Evolutionary conservation across 257 asterid genomes (phyloP), one percentile per base, ranked within the genome.

Genomic region (Rauvolfia tetraphylla): DNA sequence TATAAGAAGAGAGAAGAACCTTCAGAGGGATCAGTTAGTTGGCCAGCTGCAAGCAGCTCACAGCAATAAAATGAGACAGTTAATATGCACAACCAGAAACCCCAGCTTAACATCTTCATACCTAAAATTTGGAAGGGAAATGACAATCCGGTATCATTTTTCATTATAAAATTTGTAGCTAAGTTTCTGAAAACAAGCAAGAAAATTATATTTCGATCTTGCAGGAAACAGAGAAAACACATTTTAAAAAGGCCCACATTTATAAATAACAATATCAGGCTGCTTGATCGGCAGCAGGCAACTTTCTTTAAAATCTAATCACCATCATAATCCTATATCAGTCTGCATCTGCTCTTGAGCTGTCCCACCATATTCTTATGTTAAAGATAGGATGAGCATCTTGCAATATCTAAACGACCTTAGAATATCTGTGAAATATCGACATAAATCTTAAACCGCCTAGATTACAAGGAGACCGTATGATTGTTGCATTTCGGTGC

Each of bases 21-120:
- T 72, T 78, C 74, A 18, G 81, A 63, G 51, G 81, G 81, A 63
- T 72, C 69, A 78, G 81, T 72, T n/a, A 17, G 59, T 44, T 25
- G 82, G 33, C 41, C 70, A 65, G 58, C 48, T 9, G 56, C 59
- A 9, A 57, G 70, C 58, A 69, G 70, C 7, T 22, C 7, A 25
- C 67, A 38, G 73, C 62, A 67, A 56, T 49, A 73, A 59, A 66
- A 66, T n/a, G 59, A 78, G 57, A 78, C 58, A 65, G 82, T 78
- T 65, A 65, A 63, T n/a, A 33, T 72, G 65, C 66, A 72, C 31
- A 72, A 51, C 62, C 76, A 72, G 33, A 72, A 53, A 25, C 29
- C 34, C 62, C 63, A 51, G 29, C 34, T n/a, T 36, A 72, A 11
- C 29, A 33, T 72, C 76, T 49, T 72, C 62, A 49, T 8, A 23